Evolutionary conservation across 208 protist species (phyloP), one percentile per base, ranked within the genome.

Genomic region (Leishmania major): DNA sequence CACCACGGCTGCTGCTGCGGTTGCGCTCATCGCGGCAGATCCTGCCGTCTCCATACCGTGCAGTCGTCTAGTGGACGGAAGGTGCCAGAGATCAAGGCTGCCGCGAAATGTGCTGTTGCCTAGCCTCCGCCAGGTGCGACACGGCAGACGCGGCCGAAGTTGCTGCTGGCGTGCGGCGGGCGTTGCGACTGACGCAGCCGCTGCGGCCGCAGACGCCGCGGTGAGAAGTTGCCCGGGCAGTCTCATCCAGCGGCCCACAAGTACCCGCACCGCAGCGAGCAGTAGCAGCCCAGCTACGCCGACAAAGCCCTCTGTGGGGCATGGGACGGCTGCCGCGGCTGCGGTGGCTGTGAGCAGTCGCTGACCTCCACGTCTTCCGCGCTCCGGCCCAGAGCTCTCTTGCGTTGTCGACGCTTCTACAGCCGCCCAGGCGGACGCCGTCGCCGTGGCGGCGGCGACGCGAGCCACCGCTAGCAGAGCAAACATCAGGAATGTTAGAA

Each of bases 361-460:
- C 40, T 13, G 3, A 43, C 37, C 66, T 25, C 66, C 40, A 45
- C 66, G 22, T 72, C 13, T 43, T 47, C 40, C 66, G 49, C 15
- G 17, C 66, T 19, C 40, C 66, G n/a, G 66, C 40, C 31, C 40
- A 25, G 31, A 19, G 19, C 40, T 45, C 40, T 7, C 6, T 22
- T 49, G 15, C 40, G 66, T n/a, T 3, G 19, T n/a, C 15, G 40
- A 22, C 19, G 17, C 66, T 72, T 72, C 66, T n/a, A n/a, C 37
- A 2, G 66, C 15, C 15, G 17, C n/a, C 37, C 15, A 31, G 17
- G 81, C 7, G 10, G 74, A 79, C 37, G 55, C 57, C 17, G 66
- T 75, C n/a, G 55, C 79, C 17, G 75, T 8, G 5, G 83, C 73
- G 40, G 77, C 79, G 31, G 74, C 67, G 45, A 87, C 59, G 28